Base-by-base conservation (phyloP, 2,329 filamentous ascomycete genomes). In the Sporothrix dimorphospora region DNA sequence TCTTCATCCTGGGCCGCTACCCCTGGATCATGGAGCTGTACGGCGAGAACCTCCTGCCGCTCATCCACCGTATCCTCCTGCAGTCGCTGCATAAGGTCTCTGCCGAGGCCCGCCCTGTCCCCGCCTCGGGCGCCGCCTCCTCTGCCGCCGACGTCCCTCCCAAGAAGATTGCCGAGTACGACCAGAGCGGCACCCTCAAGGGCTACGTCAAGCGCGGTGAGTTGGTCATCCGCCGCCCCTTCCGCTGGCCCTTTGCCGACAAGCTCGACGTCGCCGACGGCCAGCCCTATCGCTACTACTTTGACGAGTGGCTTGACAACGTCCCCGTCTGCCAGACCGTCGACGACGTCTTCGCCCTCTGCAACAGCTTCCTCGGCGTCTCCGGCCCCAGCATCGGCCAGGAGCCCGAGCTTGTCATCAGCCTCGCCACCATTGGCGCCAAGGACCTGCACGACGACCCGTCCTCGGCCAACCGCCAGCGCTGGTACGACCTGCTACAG, bases 281-380 rank as follows among this genome's bases (percentile, higher is more conserved):
- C 24, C 86, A 87, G n/a, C 88, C 92, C 69, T 98, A 98, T 80
- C 89, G 92, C 45, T 98, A 97, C 79, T 99, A 99, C 81, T 98
- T 96, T 90, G 94, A 97, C 73, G 96, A 98, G 76, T 99, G 96
- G 96, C 87, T 90, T 2, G 95, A 98, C 81, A 97, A 96, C 75
- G 87, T 99, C 61, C 97, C 96, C 0, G 83, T 97, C 24, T 99
- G 96, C 78, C 94, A 97, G 79, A 92, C 86, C 1, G 89, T 97
- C 6, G 94, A 98, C 74, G 96, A 99, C 78, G 87, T 99, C 16
- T 96, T 98, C 80, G 90, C 91, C 2, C 87, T 98, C 0, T 97
- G 94, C 80, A 88, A 90, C 72, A 94, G 94, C 0, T 87, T 99
- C 27, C 84, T 98, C 61, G 97, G 96, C 75, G 83, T 95, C 30